A percentile compares a stretch with the other conserved stretches of the same genome.
Evolutionary conservation across 352 stramenopile genomes (phyloP).

Genomic region (Globisporangium megalacanthum): DNA sequence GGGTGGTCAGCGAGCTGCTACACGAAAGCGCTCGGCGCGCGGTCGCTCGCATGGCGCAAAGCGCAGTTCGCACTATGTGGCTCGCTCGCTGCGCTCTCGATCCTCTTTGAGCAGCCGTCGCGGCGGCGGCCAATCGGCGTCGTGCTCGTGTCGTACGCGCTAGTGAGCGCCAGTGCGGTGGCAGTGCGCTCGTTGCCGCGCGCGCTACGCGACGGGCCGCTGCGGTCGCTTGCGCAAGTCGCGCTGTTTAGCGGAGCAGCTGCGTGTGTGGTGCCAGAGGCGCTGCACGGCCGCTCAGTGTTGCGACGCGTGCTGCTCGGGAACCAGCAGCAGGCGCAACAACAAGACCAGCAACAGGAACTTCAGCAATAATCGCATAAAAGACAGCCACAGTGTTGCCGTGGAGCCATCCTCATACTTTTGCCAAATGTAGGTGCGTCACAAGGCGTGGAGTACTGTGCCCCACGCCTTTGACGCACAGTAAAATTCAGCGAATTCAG

Average conservation of each 20-base stretch:
- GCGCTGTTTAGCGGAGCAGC: constrained; percentile 27
- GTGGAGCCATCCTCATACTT: too few species aligned
- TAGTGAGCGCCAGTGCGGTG: constrained; percentile 45
- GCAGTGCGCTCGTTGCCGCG: constrained; percentile 23
- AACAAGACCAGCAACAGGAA: too few species aligned
- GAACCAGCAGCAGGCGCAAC: not conserved
- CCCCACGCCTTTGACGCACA: too few species aligned
- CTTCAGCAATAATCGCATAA: too few species aligned
- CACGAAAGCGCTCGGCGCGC: constrained; percentile 31
- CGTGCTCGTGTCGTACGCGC: constrained; percentile 57
- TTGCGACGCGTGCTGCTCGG: constrained; percentile 24
- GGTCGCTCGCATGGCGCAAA: constrained; percentile 40
- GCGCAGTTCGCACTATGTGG: constrained; percentile 48
- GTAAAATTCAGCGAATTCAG: too few species aligned
- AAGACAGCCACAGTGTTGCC: too few species aligned
- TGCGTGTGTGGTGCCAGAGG: constrained; percentile 31
- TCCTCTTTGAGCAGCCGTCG: constrained; percentile 48
- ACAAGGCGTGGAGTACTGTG: too few species aligned
- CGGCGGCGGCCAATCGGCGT: constrained; percentile 44
- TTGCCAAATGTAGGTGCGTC: too few species aligned
- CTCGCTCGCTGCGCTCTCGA: constrained; percentile 33
- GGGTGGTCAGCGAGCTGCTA: constrained; percentile 45
- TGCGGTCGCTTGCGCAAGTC: constrained; percentile 33
- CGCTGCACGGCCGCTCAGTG: constrained; percentile 24
- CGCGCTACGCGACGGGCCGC: constrained; percentile 18